These are phyloP conservation scores for Gyrodon lividus DNA, from an alignment of 768 basidiomycete genomes.

Conservation along the genomic window DNA sequence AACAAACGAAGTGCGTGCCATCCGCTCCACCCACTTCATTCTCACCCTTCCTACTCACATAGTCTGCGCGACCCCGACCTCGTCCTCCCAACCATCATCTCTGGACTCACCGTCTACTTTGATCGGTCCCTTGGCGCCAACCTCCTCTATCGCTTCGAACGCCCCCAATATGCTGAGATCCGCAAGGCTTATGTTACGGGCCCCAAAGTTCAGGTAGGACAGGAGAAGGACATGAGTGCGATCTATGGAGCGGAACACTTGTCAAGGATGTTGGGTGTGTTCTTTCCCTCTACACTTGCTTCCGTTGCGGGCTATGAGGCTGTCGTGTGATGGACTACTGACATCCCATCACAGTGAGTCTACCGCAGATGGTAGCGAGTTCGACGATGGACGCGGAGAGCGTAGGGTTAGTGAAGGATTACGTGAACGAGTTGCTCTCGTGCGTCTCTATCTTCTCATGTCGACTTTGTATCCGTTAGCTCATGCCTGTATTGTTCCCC, in stretches of 20 bases:
- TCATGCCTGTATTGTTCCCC: neutral
- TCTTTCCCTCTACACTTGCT: neutral
- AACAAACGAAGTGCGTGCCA: slow-evolving; percentile 45
- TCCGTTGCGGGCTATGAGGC: neutral
- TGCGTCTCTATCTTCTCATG: slow-evolving; percentile 35
- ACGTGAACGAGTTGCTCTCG: slow-evolving; percentile 85
- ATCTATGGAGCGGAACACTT: slow-evolving; percentile 96
- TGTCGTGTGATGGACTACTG: slow-evolving; percentile 2
- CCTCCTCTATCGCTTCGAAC: slow-evolving; percentile 91
- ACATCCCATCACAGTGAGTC: slow-evolving; percentile 62
- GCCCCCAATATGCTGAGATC: slow-evolving; percentile 86
- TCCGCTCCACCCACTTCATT: neutral
- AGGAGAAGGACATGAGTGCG: slow-evolving; percentile 84
- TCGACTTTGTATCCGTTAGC: no score
- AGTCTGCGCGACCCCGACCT: slow-evolving; percentile 70
- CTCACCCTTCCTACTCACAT: neutral
- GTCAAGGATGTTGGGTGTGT: slow-evolving; percentile 84
- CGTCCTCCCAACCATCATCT: slow-evolving; percentile 76
- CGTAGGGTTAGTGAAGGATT: slow-evolving; percentile 78
- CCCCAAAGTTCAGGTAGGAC: slow-evolving; percentile 58
- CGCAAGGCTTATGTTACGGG: slow-evolving; percentile 74
- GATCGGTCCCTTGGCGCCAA: slow-evolving; percentile 88
- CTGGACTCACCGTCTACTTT: slow-evolving; percentile 89
- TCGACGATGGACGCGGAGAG: slow-evolving; percentile 92
- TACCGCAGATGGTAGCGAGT: slow-evolving; percentile 86